These are phyloP conservation scores for Colletotrichum filicis DNA, from an alignment of 2,329 filamentous ascomycete species.

Conservation along the genomic window DNA sequence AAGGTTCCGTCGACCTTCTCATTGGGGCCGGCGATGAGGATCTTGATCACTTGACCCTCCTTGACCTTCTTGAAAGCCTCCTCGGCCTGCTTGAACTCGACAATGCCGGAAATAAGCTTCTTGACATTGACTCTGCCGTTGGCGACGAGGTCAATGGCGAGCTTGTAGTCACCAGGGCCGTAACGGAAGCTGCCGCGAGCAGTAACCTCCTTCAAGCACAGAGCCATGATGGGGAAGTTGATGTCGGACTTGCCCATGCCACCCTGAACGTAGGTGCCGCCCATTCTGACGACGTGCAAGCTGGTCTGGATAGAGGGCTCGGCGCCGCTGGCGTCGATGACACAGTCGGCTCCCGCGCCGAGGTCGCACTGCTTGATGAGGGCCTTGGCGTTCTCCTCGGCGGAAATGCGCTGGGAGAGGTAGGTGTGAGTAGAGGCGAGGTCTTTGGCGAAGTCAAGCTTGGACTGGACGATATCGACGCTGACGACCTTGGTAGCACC, in stretches of 20 bases:
- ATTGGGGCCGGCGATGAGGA: conserved; percentile 74
- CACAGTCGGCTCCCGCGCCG: conserved; percentile 76
- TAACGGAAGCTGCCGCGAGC: conserved; percentile 92
- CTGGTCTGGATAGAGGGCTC: conserved; percentile 82
- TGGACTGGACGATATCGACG: conserved; percentile 85
- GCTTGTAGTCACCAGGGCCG: conserved; percentile 85
- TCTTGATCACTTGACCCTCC: conserved; percentile 81
- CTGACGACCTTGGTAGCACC: conserved; percentile 88
- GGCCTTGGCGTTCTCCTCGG: conserved; percentile 79
- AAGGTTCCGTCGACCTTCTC: conserved; percentile 57
- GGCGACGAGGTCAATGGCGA: conserved; percentile 81
- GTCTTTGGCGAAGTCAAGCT: conserved; percentile 80
- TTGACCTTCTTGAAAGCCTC: conserved; percentile 89
- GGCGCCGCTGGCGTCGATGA: conserved; percentile 84
- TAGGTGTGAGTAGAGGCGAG: conserved; percentile 81
- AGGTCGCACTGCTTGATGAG: conserved; percentile 74
- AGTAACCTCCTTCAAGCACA: conserved; percentile 90
- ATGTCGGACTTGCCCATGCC: conserved; percentile 93
- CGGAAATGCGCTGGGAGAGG: conserved; percentile 67
- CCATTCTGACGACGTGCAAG: conserved; percentile 76
- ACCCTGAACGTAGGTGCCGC: conserved; percentile 84
- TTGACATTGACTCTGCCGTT: conserved; percentile 82
- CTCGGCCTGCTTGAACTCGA: conserved; percentile 85
- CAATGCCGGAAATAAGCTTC: conserved; percentile 80
- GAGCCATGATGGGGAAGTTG: conserved; percentile 89